Evolutionary conservation across 352 stramenopile species (phyloP), one percentile per base, ranked within the genome.

Genomic region (Pythium rishiriense): DNA sequence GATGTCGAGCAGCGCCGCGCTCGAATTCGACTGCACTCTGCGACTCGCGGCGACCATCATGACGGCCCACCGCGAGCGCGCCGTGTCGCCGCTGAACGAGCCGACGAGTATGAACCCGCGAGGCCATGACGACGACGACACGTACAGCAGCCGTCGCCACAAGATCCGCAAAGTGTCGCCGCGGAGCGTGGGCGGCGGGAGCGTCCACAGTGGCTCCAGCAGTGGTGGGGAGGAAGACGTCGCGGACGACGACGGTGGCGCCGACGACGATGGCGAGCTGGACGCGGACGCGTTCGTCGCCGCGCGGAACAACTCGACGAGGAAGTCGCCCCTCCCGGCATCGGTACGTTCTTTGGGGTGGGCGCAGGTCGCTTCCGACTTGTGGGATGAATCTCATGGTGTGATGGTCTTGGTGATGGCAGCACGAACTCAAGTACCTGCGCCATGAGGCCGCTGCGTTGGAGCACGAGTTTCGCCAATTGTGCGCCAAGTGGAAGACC

Each of bases 341-440:
- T 50, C 59, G 31, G 59, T 66, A 43, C 37, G 37, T 37, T 39
- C 33, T 39, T 14, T 39, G 9, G 10, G 33, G 11, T 39, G 11
- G 41, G 17, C 17, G 14, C 26, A 22, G 46, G 50, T 31, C 21
- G 4, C 31, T 35, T 35, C 31, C 31, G 31, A 35, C 31, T 35
- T 35, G 10, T 35, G 31, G 10, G 5, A 35, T 5, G 10, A 35
- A 35, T 10, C 31, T 35, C 31, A 35, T 10, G 10, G 31, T 41
- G 5, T 37, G 17, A 31, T 43, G 29, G 3, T 31, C 21, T 26
- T 51, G 8, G n/a, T n/a, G 3, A 24, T 21, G 47, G 56, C 48
- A 86, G 78, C 74, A 87, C 58, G 78, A 87, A 43, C 69, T 87
- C 41, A 74, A 74, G 53, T 57, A 78, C 50, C 49, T 87, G 26